Evolutionary conservation across 192 early-diverging fungal genomes (phyloP).

Genomic region (Podila clonocystis): DNA sequence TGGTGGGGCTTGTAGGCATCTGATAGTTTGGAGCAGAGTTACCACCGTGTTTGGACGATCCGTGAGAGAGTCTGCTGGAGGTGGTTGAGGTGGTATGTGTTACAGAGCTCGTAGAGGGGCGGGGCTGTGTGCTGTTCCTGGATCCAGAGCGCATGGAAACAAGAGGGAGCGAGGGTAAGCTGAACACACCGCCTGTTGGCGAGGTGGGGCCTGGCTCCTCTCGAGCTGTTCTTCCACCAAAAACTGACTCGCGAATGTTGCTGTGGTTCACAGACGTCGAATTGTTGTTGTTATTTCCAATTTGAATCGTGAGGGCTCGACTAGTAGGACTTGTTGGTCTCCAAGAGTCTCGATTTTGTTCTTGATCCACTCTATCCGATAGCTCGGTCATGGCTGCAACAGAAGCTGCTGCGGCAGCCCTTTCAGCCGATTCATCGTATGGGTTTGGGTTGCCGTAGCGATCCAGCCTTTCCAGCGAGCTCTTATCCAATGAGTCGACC

Average conservation of each 20-base stretch:
- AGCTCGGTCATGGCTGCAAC: slow-evolving; percentile 14
- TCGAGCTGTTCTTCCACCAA: slow-evolving; percentile 38
- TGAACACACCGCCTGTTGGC: slow-evolving; percentile 11
- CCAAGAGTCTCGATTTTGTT: slow-evolving; percentile 10
- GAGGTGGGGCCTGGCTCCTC: slow-evolving; percentile 15
- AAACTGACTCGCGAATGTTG: slow-evolving; percentile 44
- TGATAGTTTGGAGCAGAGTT: not conserved
- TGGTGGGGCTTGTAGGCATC: slow-evolving; percentile 19
- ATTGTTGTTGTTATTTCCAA: not conserved
- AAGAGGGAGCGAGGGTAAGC: slow-evolving; percentile 25
- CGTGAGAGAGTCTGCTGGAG: slow-evolving; percentile 13
- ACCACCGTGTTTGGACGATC: slow-evolving; percentile 21
- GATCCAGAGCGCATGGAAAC: slow-evolving; percentile 23
- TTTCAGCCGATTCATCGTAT: not conserved
- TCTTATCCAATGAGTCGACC: slow-evolving; percentile 15
- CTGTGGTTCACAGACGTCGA: slow-evolving; percentile 1
- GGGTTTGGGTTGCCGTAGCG: not conserved
- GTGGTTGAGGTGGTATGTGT: slow-evolving; percentile 8
- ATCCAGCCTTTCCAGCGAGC: slow-evolving; percentile 24
- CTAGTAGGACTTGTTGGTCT: slow-evolving; percentile 8
- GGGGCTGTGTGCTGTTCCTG: slow-evolving; percentile 19
- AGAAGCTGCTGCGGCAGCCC: slow-evolving; percentile 10
- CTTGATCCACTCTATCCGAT: slow-evolving; percentile 16
- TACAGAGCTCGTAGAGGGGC: slow-evolving; percentile 24
- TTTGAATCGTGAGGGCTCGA: slow-evolving; percentile 8